Percentiles rank a stretch among this genome's conserved stretches.
Evolutionary conservation across 352 stramenopile species (phyloP).

Genomic region (Phytophthora cryptogea): DNA sequence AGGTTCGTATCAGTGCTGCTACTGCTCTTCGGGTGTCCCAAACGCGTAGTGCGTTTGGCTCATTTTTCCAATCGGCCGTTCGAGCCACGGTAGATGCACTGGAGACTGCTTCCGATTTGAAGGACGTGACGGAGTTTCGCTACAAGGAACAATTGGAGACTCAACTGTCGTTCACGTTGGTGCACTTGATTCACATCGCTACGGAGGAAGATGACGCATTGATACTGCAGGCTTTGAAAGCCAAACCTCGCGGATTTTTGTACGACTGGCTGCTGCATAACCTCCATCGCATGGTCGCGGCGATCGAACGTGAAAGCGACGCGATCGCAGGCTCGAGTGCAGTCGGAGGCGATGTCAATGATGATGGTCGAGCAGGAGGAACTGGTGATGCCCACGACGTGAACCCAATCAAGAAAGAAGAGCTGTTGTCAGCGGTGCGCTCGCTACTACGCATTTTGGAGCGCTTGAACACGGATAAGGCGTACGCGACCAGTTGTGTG

Average conservation of each 20-base stretch:
- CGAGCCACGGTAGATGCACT: slow-evolving; percentile 72
- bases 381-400: slow-evolving; percentile 76
- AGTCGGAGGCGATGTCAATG: slow-evolving; percentile 32
- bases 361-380: slow-evolving; percentile 30
- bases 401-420: slow-evolving; percentile 81
- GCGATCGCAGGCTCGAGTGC: slow-evolving; percentile 17
- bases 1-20: slow-evolving; percentile 85
- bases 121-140: slow-evolving; percentile 89
- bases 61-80: slow-evolving; percentile 72
- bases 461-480: slow-evolving; percentile 56
- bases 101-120: slow-evolving; percentile 84
- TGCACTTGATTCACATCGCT: slow-evolving; percentile 81
- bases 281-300: slow-evolving; percentile 77
- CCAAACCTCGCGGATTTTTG: slow-evolving; percentile 74
- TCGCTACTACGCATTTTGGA: slow-evolving; percentile 81
- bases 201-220: slow-evolving; percentile 71
- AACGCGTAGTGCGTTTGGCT: slow-evolving; percentile 69
- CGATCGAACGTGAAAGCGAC: slow-evolving; percentile 65
- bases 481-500: slow-evolving; percentile 64
- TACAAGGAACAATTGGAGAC: slow-evolving; percentile 91
- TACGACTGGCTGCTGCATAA: slow-evolving; percentile 91
- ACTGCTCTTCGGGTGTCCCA: slow-evolving; percentile 77
- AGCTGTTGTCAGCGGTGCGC: slow-evolving; percentile 75
- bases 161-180: slow-evolving; percentile 85
- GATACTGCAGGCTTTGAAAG: slow-evolving; percentile 67